These are phyloP conservation scores for Akanthomyces lecanii DNA, from an alignment of 2,329 filamentous ascomycete genomes.

Conservation along the genomic window DNA sequence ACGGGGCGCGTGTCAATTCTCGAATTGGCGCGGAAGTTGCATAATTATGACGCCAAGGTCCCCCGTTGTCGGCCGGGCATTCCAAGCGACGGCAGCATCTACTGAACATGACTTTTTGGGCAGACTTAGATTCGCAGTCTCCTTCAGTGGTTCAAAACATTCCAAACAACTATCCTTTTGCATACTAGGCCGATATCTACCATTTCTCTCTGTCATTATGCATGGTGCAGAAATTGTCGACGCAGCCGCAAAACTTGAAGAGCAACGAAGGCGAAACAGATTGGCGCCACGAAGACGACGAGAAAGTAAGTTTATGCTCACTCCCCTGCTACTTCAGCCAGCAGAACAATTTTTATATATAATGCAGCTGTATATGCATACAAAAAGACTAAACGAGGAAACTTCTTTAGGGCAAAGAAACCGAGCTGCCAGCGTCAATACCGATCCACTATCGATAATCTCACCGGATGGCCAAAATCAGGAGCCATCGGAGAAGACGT, in stretches of 20 bases:
- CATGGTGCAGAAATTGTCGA: neutral
- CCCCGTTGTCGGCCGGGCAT: neutral
- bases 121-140: neutral
- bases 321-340: neutral
- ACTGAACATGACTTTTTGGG: neutral
- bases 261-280: slow-evolving; percentile 11
- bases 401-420: slow-evolving; percentile 3
- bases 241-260: slow-evolving; percentile 11
- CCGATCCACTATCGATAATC: neutral
- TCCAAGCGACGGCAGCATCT: too few species aligned
- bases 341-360: neutral
- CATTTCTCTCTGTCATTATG: neutral
- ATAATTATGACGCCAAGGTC: neutral
- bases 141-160: neutral
- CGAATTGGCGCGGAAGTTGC: too few species aligned
- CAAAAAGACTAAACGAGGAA: neutral
- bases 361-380: too few species aligned
- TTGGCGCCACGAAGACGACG: slow-evolving; percentile 9
- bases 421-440: slow-evolving; percentile 1
- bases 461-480: neutral
- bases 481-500: neutral
- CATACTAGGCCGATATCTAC: neutral
- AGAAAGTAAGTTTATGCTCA: neutral
- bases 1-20: neutral
- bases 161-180: neutral